Percentiles rank a stretch among this genome's conserved stretches.
Conservation (phyloP, 306 rosid species). For the Cicer pinnatifidum region DNA sequence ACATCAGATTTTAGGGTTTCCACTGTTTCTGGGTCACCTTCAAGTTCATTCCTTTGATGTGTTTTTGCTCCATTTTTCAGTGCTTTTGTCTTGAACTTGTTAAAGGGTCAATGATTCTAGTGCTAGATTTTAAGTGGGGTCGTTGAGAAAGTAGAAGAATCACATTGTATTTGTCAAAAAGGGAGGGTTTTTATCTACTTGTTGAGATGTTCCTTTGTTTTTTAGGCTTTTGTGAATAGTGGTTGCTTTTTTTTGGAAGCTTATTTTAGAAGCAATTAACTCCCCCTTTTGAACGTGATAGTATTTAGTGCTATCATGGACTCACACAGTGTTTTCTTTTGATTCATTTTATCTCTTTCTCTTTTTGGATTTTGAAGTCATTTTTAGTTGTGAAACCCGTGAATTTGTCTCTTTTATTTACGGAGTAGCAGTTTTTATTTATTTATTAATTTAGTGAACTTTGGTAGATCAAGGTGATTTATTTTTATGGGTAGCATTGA, state of each 20-base stretch:
- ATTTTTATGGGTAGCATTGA: slow-evolving; percentile 59
- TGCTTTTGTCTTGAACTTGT: slow-evolving; percentile 34
- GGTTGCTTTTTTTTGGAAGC: slow-evolving; percentile 68
- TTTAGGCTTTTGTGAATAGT: slow-evolving; percentile 48
- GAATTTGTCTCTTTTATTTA: slow-evolving; percentile 43
- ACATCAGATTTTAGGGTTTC: slow-evolving; percentile 48
- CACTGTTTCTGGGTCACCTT: slow-evolving; percentile 20
- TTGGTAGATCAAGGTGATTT: slow-evolving; percentile 51
- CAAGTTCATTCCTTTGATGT: slow-evolving; percentile 43
- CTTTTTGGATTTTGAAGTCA: slow-evolving; percentile 39
- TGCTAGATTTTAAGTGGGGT: slow-evolving; percentile 45
- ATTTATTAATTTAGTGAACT: slow-evolving; percentile 46
- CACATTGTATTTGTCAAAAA: slow-evolving; percentile 55
- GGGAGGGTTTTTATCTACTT: slow-evolving; percentile 46
- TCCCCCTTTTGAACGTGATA: slow-evolving; percentile 66
- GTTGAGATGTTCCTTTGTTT: slow-evolving; percentile 46
- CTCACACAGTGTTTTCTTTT: slow-evolving; percentile 47
- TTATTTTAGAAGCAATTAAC: slow-evolving; percentile 80
- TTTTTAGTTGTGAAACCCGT: slow-evolving; percentile 47
- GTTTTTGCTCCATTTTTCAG: slow-evolving; percentile 28
- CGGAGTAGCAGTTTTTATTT: slow-evolving; percentile 43
- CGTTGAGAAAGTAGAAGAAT: slow-evolving; percentile 50
- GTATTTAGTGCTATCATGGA: slow-evolving; percentile 60
- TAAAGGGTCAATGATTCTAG: slow-evolving; percentile 29
- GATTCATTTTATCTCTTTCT: slow-evolving; percentile 36